phyloP scores from a whole-genome alignment of 768 basidiomycete genomes.

The Suillus plorans region DNA sequence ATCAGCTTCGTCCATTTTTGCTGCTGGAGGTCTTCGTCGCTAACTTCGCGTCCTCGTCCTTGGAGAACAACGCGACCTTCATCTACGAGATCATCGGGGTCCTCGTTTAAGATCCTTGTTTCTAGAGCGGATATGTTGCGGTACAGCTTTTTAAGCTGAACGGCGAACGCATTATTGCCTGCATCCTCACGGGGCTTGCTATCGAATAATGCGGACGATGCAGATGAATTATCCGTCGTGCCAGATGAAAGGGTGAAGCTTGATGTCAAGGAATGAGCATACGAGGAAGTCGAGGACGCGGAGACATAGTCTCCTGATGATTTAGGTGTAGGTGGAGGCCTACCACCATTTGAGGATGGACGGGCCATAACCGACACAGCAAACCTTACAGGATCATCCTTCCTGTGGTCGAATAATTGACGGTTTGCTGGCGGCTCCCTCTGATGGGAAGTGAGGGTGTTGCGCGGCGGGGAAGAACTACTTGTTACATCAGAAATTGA shows the following conservation, averaged over 20 bases:
- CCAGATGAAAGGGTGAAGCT: constrained; percentile 71
- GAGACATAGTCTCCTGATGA: constrained; percentile 71
- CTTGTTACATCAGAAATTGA: constrained; percentile 56
- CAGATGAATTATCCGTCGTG: constrained; percentile 74
- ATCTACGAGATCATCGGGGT: constrained; percentile 53
- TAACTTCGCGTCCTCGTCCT: constrained; percentile 29
- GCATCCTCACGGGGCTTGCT: constrained; percentile 51
- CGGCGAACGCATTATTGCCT: constrained; percentile 65
- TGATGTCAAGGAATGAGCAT: constrained; percentile 65
- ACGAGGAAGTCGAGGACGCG: constrained; percentile 73
- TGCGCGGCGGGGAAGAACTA: constrained; percentile 44
- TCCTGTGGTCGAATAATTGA: constrained; percentile 85
- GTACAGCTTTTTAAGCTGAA: constrained; percentile 80
- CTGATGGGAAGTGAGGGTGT: constrained; percentile 32
- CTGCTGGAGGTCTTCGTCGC: constrained; percentile 61
- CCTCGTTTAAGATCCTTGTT: constrained; percentile 64
- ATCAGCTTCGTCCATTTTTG: constrained; percentile 77
- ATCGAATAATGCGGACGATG: constrained; percentile 70
- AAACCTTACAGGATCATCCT: constrained; percentile 91
- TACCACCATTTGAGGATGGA: constrained; percentile 35
- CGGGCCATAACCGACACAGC: constrained; percentile 50
- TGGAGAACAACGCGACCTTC: constrained; percentile 37
- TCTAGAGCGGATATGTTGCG: constrained; percentile 81
- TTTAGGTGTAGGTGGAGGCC: constrained; percentile 54
- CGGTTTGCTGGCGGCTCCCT: constrained; percentile 36